These are phyloP conservation scores for Flaveria ramosissima DNA, from an alignment of 129 eudicot species.

Conservation along the genomic window DNA sequence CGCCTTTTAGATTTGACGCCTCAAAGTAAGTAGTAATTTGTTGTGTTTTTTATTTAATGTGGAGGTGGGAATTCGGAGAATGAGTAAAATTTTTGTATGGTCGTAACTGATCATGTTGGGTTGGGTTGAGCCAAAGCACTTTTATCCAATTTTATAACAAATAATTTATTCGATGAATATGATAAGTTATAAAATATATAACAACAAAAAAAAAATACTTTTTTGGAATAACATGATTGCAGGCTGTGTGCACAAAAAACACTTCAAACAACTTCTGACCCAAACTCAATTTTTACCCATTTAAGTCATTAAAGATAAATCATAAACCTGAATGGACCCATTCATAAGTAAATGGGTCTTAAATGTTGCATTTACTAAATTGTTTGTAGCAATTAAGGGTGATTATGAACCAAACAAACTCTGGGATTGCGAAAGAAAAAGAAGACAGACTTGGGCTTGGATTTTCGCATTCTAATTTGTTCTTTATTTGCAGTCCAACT, in stretches of 20 bases:
- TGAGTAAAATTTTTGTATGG: neutral
- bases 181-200: neutral
- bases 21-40: conserved; percentile 62
- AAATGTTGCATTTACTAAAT: conserved; percentile 5
- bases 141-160: neutral
- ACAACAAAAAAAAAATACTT: neutral
- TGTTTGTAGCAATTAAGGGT: conserved; percentile 11
- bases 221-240: neutral
- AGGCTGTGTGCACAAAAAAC: neutral
- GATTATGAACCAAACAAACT: neutral
- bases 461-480: conserved; percentile 11
- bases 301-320: neutral
- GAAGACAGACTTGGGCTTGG: conserved; percentile 1
- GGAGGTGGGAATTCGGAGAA: neutral
- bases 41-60: neutral
- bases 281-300: neutral
- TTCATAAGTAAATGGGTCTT: neutral
- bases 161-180: neutral
- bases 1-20: conserved; percentile 61
- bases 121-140: neutral
- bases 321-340: neutral
- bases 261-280: neutral
- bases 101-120: neutral
- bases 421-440: neutral
- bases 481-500: conserved; percentile 55